These are phyloP conservation scores for Xylaria sp. DNA, from an alignment of 2,329 filamentous ascomycete species.

Conservation along the genomic window DNA sequence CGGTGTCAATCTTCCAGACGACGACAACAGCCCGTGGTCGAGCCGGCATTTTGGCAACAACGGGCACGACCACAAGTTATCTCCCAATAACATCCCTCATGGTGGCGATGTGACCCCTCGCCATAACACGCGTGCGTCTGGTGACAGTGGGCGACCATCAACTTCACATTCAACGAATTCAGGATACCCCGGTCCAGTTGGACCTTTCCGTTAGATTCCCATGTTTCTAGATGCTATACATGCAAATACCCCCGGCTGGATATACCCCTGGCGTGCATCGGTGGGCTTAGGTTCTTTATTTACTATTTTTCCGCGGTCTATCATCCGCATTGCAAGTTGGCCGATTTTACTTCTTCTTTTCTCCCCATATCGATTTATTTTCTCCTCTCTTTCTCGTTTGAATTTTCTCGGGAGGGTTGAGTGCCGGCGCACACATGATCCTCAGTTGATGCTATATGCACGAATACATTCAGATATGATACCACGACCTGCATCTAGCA, in stretches of 20 bases:
- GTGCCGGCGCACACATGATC: constrained; percentile 46
- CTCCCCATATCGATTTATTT: constrained; percentile 13
- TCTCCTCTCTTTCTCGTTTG: constrained; percentile 30
- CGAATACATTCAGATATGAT: constrained; percentile 51
- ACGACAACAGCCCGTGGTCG: constrained; percentile 76
- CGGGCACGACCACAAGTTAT: constrained; percentile 71
- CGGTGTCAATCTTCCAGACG: constrained; percentile 91
- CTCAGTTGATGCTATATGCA: constrained; percentile 49
- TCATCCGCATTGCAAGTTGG: constrained; percentile 13
- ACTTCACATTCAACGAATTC: constrained; percentile 95
- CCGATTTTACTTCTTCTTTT: constrained; percentile 10
- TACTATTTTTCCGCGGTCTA: constrained; percentile 42
- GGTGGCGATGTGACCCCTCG: constrained; percentile 86
- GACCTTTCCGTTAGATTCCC: constrained; percentile 84
- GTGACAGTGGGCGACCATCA: constrained; percentile 90
- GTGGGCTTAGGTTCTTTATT: constrained; percentile 53
- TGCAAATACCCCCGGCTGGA: constrained; percentile 70
- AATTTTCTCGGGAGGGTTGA: constrained; percentile 42
- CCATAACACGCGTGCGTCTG: constrained; percentile 84
- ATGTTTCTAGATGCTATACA: constrained; percentile 60
- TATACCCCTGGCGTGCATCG: constrained; percentile 71
- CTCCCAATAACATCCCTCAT: constrained; percentile 68
- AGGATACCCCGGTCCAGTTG: constrained; percentile 94
- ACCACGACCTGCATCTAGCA: constrained; percentile 49
- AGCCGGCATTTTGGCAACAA: constrained; percentile 70